Conservation (phyloP, 208 protist species). For the Phytomonas francai region DNA sequence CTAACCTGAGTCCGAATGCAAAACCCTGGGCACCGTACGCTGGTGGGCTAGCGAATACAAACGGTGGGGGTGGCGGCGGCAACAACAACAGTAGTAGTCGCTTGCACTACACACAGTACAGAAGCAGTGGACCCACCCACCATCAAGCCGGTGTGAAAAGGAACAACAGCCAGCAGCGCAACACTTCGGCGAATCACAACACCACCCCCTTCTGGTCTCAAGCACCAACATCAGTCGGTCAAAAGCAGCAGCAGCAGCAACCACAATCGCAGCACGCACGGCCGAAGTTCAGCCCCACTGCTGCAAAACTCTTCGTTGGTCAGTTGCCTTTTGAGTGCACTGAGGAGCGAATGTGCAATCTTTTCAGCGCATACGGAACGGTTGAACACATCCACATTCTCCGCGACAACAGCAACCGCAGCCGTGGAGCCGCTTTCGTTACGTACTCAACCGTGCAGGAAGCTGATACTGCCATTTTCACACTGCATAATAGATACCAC, state of each 20-base stretch:
- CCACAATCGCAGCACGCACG: conserved; percentile 22
- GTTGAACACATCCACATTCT: conserved; percentile 87
- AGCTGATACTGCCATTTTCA: conserved; percentile 83
- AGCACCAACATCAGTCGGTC: neutral
- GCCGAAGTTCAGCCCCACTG: conserved; percentile 28
- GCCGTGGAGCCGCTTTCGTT: conserved; percentile 77
- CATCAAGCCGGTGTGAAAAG: neutral
- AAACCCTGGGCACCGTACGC: conserved; percentile 49
- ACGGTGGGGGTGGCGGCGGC: conserved; percentile 1
- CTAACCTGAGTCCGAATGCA: conserved; percentile 42
- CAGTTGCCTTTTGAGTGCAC: conserved; percentile 81
- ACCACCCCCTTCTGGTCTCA: neutral
- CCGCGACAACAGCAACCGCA: conserved; percentile 73
- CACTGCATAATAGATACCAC: conserved; percentile 82
- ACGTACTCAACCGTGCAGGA: conserved; percentile 75
- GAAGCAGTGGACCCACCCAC: neutral
- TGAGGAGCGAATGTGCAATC: conserved; percentile 67
- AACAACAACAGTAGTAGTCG: conserved; percentile 16
- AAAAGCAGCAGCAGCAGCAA: conserved; percentile 15
- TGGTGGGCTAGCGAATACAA: conserved; percentile 6
- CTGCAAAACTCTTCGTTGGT: conserved; percentile 81
- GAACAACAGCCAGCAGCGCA: neutral
- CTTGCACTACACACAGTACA: neutral
- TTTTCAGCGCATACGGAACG: conserved; percentile 80
- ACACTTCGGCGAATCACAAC: neutral